A percentile compares a stretch with the other conserved stretches of the same genome.
phyloP scores from a whole-genome alignment of 441 rosid species.

The Daphne laureola region DNA sequence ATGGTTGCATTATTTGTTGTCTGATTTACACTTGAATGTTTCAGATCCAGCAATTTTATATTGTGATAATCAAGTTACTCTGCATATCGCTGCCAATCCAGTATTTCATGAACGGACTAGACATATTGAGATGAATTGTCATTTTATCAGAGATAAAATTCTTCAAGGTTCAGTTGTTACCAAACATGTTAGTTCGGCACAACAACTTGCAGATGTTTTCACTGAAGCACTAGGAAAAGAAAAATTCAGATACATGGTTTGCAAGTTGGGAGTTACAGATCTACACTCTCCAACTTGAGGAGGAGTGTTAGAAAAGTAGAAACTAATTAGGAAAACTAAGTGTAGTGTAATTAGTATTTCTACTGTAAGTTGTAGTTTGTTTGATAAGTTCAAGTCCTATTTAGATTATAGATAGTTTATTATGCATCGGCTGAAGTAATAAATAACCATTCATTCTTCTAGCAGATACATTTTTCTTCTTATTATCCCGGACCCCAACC shows the following conservation, averaged over 20 bases:
- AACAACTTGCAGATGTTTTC: background rate
- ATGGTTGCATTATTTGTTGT: background rate
- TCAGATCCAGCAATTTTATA: background rate
- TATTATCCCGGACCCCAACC: no score
- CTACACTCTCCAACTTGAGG: conserved; percentile 6
- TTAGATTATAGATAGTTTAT: no score
- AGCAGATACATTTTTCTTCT: no score
- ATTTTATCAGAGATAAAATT: background rate
- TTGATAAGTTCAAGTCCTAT: no score
- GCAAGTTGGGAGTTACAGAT: conserved; percentile 4
- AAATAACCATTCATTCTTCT: no score
- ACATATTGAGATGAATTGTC: conserved; percentile 3
- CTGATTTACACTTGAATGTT: background rate
- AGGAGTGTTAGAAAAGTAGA: background rate
- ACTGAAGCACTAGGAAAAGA: background rate
- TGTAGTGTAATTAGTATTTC: no score
- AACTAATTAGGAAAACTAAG: no score
- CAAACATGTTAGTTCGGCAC: background rate
- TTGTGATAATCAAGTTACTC: background rate
- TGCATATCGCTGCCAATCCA: background rate
- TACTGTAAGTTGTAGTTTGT: no score
- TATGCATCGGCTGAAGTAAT: no score
- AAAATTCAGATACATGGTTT: background rate
- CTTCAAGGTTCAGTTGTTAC: background rate
- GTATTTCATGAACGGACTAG: background rate